These are phyloP conservation scores for Spirogloea muscicola DNA, from an alignment of 139 green algal species.

Conservation along the genomic window DNA sequence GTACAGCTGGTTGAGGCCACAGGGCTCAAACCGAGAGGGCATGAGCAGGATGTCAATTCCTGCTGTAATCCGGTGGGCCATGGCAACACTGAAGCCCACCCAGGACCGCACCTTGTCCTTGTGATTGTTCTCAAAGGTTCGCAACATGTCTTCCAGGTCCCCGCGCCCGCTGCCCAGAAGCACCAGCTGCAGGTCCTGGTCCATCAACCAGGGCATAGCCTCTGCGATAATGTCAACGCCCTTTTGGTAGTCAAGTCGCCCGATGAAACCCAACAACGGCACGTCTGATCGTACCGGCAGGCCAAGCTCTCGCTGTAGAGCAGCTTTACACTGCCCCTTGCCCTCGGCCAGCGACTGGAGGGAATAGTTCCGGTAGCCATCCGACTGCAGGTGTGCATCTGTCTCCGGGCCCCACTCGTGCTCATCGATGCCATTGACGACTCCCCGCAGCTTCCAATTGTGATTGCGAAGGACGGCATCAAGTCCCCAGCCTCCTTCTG, in stretches of 20 bases:
- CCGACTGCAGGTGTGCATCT: constrained; percentile 62
- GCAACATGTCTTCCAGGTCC: constrained; percentile 75
- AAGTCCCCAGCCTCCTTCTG: constrained; percentile 93
- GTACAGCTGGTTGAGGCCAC: constrained; percentile 79
- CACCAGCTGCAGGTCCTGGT: constrained; percentile 79
- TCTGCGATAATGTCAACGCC: constrained; percentile 92
- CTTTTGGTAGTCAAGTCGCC: constrained; percentile 79
- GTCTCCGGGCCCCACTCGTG: constrained; percentile 70
- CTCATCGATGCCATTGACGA: constrained; percentile 96
- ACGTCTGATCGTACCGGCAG: constrained; percentile 78
- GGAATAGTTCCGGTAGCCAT: constrained; percentile 71
- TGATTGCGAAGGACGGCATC: constrained; percentile 74
- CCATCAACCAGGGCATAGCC: constrained; percentile 54
- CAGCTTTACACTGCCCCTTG: constrained; percentile 82
- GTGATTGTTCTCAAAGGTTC: constrained; percentile 38
- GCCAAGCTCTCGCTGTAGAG: constrained; percentile 75
- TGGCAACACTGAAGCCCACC: constrained; percentile 75
- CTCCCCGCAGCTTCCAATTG: constrained; percentile 85
- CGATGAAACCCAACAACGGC: constrained; percentile 60
- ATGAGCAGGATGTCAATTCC: constrained; percentile 82
- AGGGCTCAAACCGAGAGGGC: constrained; percentile 85
- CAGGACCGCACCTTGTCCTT: constrained; percentile 51
- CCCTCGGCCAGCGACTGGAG: constrained; percentile 49
- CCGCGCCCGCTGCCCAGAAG: constrained; percentile 83
- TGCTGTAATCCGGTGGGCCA: constrained; percentile 78